Base-by-base conservation (phyloP, 2,329 filamentous ascomycete species). In the Colletotrichum simmondsii region DNA sequence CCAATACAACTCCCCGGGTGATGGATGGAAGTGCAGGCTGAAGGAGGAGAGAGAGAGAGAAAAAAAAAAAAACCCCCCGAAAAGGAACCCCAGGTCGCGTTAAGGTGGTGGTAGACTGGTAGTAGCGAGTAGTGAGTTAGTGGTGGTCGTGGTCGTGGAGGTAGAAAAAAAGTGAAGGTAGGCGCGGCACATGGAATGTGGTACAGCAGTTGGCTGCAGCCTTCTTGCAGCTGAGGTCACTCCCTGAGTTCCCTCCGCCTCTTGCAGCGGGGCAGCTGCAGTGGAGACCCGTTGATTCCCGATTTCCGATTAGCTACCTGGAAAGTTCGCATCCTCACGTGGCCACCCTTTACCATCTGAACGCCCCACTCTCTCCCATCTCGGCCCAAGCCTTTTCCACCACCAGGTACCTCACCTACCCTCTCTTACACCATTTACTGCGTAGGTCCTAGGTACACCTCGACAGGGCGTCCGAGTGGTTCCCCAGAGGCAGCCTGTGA, bases 151-250 rank as follows among this genome's bases (percentile, higher is more conserved):
- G 22, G 65, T 53, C n/a, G 37, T 19, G 16, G 42, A 63, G 42
- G 62, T 64, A 53, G 61, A 28, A n/a, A 54, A 52, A 59, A 66
- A 30, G 26, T 32, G 56, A 35, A 53, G 70, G 70, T 60, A 73
- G 73, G 66, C 70, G 65, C 70, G 73, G 73, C 70, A 74, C 66
- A 73, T 74, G 70, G 64, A 63, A 70, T 73, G 60, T 56, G 70
- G 61, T 65, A 49, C 67, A 68, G 57, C 61, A 42, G 70, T 59
- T 73, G 71, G 66, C 71, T 73, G 71, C 71, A 73, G 68, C 67
- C 68, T 73, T 73, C 68, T 73, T 71, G 71, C 68, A 73, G 68
- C 71, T 73, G 62, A 72, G 71, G 71, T 73, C 71, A 73, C 71
- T 67, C 49, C 68, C 58, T 73, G 6, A 42, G 37, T 42, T 42